Percentiles rank a stretch among this genome's conserved stretches.
phyloP scores from a whole-genome alignment of 139 green algal genomes.

The Micromonas commoda region DNA sequence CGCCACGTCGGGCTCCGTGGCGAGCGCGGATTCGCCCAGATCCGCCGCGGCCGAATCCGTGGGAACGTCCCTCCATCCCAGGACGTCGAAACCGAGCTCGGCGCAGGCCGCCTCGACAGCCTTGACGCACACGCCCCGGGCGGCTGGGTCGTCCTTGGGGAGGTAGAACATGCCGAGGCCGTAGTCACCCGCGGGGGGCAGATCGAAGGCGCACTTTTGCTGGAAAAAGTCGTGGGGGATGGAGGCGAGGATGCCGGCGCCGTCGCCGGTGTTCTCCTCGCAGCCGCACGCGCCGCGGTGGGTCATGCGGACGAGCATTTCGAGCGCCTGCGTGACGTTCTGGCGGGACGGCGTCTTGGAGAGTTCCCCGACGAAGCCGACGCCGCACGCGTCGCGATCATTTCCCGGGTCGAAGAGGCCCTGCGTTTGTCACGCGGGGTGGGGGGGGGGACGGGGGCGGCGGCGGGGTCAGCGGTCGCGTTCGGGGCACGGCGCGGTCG shows the following conservation, averaged over 20 bases:
- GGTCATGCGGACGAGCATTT: slow-evolving; percentile 81
- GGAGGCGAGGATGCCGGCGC: slow-evolving; percentile 81
- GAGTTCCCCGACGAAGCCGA: slow-evolving; percentile 88
- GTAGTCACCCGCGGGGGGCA: slow-evolving; percentile 61
- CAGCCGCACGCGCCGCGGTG: slow-evolving; percentile 89
- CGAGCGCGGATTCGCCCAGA: slow-evolving; percentile 60
- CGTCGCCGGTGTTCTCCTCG: slow-evolving; percentile 89
- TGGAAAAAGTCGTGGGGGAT: slow-evolving; percentile 85
- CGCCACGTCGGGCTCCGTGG: slow-evolving; percentile 79
- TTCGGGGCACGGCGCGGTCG: too few relatives aligned
- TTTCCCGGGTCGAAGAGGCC: slow-evolving; percentile 40
- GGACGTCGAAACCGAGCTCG: slow-evolving; percentile 57
- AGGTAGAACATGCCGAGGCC: slow-evolving; percentile 81
- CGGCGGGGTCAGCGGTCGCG: too few relatives aligned
- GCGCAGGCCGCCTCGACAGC: slow-evolving; percentile 50
- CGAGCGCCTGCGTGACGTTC: slow-evolving; percentile 71
- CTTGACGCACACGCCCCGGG: slow-evolving; percentile 44
- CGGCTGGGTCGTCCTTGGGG: slow-evolving; percentile 51
- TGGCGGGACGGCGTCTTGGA: slow-evolving; percentile 57
- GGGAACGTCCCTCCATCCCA: slow-evolving; percentile 83
- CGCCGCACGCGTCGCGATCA: slow-evolving; percentile 79
- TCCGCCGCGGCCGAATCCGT: slow-evolving; percentile 59
- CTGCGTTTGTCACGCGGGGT: not conserved
- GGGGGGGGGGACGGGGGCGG: not conserved
- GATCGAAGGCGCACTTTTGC: slow-evolving; percentile 55